Percentiles rank a stretch among this genome's conserved stretches.
These are phyloP conservation scores for Gracilaria gracilis DNA, from an alignment of 23 red algal genomes.

Conservation along the genomic window DNA sequence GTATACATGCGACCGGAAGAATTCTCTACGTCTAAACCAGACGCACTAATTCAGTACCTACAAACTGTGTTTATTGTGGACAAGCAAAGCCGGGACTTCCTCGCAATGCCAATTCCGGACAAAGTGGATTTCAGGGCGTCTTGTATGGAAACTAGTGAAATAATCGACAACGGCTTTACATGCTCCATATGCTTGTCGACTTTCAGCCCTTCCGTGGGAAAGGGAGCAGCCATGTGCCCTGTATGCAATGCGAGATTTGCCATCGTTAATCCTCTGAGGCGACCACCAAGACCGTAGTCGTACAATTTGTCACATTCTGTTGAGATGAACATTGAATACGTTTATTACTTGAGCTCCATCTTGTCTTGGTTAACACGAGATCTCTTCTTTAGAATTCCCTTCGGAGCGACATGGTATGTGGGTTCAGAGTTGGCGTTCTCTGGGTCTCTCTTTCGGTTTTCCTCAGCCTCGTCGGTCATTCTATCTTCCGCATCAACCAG, in stretches of 20 bases:
- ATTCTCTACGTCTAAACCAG: constrained; percentile 1
- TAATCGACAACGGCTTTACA: constrained; percentile 76
- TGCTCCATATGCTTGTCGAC: constrained; percentile 84
- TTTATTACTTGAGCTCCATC: constrained; percentile 14
- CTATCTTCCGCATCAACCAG: background rate
- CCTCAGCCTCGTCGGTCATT: background rate
- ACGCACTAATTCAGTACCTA: constrained; percentile 53
- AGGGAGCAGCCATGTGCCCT: constrained; percentile 64
- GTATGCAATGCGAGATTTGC: constrained; percentile 76
- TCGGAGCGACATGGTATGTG: constrained; percentile 4
- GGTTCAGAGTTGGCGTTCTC: background rate
- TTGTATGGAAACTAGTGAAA: constrained; percentile 76
- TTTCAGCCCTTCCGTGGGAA: constrained; percentile 41
- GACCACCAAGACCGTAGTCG: background rate
- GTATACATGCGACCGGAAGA: constrained; percentile 63
- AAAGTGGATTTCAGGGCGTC: constrained; percentile 88
- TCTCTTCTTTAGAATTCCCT: constrained; percentile 12
- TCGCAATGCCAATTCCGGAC: constrained; percentile 67
- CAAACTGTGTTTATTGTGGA: constrained; percentile 74
- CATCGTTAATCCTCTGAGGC: constrained; percentile 4
- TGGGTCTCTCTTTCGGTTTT: background rate
- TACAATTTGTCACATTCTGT: background rate
- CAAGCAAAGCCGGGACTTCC: constrained; percentile 50
- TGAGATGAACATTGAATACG: background rate
- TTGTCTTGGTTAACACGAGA: constrained; percentile 7